Evolutionary conservation across 2,329 filamentous ascomycete species (phyloP).

Genomic region (Cyphellophora attinorum): DNA sequence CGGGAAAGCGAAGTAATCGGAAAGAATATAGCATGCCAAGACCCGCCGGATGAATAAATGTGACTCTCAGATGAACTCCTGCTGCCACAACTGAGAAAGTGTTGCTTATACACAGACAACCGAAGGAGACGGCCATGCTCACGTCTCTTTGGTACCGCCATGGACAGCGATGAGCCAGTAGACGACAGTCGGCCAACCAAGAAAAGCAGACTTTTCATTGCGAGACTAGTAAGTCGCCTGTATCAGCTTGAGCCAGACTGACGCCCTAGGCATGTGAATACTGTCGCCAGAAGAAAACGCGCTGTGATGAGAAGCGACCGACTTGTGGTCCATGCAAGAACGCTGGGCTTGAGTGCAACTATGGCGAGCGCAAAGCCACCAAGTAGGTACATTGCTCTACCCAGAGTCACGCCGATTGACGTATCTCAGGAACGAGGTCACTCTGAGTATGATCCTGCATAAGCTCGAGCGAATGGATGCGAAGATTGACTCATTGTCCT

Average conservation of each 20-base stretch:
- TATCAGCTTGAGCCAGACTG: no score
- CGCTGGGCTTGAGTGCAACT: background rate
- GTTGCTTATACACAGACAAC: no score
- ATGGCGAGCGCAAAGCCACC: background rate
- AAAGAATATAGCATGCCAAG: no score
- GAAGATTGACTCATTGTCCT: constrained; percentile 1
- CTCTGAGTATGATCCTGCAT: background rate
- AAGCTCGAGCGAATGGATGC: background rate
- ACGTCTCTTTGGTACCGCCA: no score
- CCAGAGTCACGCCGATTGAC: no score
- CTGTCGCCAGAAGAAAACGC: background rate
- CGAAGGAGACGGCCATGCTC: no score
- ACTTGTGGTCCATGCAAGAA: background rate
- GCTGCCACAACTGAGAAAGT: no score
- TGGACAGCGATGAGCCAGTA: no score
- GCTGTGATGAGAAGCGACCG: background rate
- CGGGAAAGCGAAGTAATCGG: no score
- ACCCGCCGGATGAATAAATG: no score
- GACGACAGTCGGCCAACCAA: background rate
- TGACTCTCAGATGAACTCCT: no score
- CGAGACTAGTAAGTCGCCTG: background rate
- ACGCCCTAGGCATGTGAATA: background rate
- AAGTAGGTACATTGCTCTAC: no score
- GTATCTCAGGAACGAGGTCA: background rate
- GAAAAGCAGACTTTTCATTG: background rate